Base-by-base conservation (phyloP, 2,329 filamentous ascomycete species). In the Trichoderma breve region DNA sequence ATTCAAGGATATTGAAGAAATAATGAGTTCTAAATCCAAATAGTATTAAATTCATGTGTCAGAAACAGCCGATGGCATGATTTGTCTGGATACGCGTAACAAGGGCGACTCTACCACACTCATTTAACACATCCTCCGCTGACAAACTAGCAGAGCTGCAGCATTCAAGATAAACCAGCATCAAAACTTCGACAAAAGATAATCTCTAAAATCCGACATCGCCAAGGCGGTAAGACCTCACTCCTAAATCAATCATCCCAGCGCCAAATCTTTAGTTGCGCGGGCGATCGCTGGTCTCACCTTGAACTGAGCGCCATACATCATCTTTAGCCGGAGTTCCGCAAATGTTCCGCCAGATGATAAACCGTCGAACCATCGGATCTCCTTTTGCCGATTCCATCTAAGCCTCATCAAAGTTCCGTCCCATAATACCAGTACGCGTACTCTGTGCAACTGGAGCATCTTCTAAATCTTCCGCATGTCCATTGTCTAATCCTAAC, bases 291-390 rank as follows among this genome's bases (percentile, higher is more conserved):
- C 18, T n/a, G 7, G 18, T n/a, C 39, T 43, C 3, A 43, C 18
- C n/a, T n/a, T 39, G 15, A 39, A 39, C 36, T 3, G 4, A 18
- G 8, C 36, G 36, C 15, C 39, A n/a, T n/a, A 1, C n/a, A 32
- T n/a, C 55, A n/a, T 21, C 11, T 14, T 58, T 51, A 18, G 55
- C 2, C 55, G 55, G 55, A 55, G 55, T 71, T 71, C 73, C 73
- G 73, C 74, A 63, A 67, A 72, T 72, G 62, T 73, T 74, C 74
- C 74, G 74, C 72, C 72, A 21, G 51, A 55, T 69, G 61, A 66
- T 57, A 34, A 67, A 67, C 64, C 43, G 43, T 21, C n/a, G n/a
- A 32, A 28, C 21, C 28, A 32, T 18, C 32, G 55, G 28, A 36
- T 24, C 6, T 1, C 30, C 8, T n/a, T 30, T 39, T 36, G 11